Evolutionary conservation across 768 basidiomycete species (phyloP), one percentile per base, ranked within the genome.

Genomic region (Vararia minispora): DNA sequence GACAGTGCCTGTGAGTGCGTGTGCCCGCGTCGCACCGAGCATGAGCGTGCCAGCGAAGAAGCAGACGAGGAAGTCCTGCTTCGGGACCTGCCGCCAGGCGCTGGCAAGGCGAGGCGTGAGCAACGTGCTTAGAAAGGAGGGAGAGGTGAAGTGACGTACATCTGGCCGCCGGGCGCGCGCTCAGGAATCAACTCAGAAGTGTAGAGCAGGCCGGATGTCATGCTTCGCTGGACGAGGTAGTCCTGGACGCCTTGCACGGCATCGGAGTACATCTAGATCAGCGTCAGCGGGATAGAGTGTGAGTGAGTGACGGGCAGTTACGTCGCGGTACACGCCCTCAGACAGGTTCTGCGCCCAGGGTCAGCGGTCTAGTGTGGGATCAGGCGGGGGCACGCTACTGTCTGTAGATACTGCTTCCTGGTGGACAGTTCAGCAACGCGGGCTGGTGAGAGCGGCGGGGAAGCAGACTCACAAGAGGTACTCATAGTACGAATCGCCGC

Each of bases 21-120:
- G 80, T 2, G 76, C 61, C 2, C 65, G 72, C 3, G 83, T 85
- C 11, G 88, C 85, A 10, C 92, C 90, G 3, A 98, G 72, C 69
- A 98, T 77, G 40, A 98, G 72, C 1, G 86, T 86, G 3, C 90
- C 92, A 14, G 81, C 89, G 24, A 98, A 64, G 74, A 95, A 98
- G 60, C 92, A 97, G 3, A 86, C 90, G 24, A 98, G 74, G 55
- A 95, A 92, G 54, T 98, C 92, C 63, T 97, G 92, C 55, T 95
- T 94, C 8, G 85, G 85, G 8, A 68, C 68, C 20, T 85, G 62
- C 13, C 72, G 70, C 88, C 87, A 91, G 24, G 64, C 61, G 18
- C 85, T 86, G 47, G 21, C 20, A 13, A 3, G 2, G 10, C 11
- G n/a, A 18, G 26, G 17, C 4, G 32, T 21, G 6, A 20, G 13